A percentile compares a stretch with the other conserved stretches of the same genome.
phyloP scores from a whole-genome alignment of 305 asterid genomes.

The Withania somnifera region DNA sequence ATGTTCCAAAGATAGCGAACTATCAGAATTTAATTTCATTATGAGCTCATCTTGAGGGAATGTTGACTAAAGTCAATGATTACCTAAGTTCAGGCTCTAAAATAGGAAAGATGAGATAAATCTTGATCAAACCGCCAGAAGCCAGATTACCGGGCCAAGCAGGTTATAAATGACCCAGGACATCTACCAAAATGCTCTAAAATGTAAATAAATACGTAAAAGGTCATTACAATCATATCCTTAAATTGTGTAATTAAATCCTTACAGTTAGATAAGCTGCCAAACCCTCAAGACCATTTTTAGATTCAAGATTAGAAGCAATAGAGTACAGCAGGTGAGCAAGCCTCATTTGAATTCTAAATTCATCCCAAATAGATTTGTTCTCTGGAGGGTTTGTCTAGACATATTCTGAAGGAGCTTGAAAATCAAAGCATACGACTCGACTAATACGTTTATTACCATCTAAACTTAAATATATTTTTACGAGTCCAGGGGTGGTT shows the following conservation, averaged over 20 bases:
- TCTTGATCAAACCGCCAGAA: too few species aligned
- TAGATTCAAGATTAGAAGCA: slow-evolving; percentile 89
- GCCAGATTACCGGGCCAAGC: too few species aligned
- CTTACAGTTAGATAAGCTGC: slow-evolving; percentile 94
- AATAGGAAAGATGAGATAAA: too few species aligned
- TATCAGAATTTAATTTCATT: too few species aligned
- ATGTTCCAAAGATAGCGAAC: too few species aligned
- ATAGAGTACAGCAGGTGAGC: slow-evolving; percentile 69
- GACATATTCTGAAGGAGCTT: slow-evolving; percentile 36
- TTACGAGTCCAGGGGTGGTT: slow-evolving; percentile 49
- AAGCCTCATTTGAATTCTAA: slow-evolving; percentile 69
- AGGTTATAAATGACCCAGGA: too few species aligned
- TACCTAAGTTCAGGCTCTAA: too few species aligned
- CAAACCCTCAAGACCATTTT: slow-evolving; percentile 70
- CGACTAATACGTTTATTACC: slow-evolving; percentile 78
- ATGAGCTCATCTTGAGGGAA: too few species aligned
- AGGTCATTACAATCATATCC: too few species aligned
- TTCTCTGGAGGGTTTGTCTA: slow-evolving; percentile 21
- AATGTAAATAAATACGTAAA: too few species aligned
- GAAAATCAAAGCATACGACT: slow-evolving; percentile 61
- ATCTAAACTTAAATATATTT: slow-evolving; percentile 66
- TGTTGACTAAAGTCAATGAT: too few species aligned
- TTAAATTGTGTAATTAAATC: slow-evolving; percentile 49
- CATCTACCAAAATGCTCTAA: too few species aligned
- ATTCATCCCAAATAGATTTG: slow-evolving; percentile 50